Percentiles rank a stretch among this genome's conserved stretches.
Conservation (phyloP, 257 asterid genomes). For the Galeopsis tetrahit region DNA sequence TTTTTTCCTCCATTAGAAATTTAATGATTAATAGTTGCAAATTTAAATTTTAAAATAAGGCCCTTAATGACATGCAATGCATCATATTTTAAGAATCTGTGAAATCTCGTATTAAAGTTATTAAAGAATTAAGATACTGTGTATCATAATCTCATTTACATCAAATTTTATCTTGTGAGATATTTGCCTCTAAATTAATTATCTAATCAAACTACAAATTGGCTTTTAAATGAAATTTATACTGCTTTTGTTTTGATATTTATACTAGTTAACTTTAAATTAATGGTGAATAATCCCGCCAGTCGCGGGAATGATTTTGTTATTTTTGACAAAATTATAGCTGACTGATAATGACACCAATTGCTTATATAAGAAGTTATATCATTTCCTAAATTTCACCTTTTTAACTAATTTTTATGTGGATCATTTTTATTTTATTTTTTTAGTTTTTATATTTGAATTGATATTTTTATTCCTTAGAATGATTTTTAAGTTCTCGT, state of each 20-base stretch:
- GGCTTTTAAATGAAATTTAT: too few species aligned
- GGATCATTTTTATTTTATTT: too few species aligned
- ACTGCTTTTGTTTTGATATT: too few species aligned
- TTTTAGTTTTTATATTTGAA: too few species aligned
- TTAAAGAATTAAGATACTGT: too few species aligned
- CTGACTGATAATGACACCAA: constrained; percentile 2
- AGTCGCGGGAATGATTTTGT: not conserved
- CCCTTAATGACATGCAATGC: not conserved
- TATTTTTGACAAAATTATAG: not conserved
- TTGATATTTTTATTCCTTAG: not conserved
- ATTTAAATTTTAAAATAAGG: not conserved
- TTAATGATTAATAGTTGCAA: not conserved
- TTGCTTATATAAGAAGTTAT: not conserved
- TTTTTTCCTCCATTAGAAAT: not conserved
- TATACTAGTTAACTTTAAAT: not conserved
- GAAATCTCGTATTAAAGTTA: not conserved
- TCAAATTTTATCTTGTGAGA: too few species aligned
- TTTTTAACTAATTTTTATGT: not conserved
- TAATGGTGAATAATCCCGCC: not conserved
- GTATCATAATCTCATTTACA: too few species aligned
- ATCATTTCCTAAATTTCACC: not conserved
- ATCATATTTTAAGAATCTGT: too few species aligned
- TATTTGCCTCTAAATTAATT: too few species aligned
- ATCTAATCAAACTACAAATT: too few species aligned
- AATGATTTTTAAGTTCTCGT: not conserved